Evolutionary conservation across 305 asterid genomes (phyloP).

Genomic region (Fraxinus greggii): DNA sequence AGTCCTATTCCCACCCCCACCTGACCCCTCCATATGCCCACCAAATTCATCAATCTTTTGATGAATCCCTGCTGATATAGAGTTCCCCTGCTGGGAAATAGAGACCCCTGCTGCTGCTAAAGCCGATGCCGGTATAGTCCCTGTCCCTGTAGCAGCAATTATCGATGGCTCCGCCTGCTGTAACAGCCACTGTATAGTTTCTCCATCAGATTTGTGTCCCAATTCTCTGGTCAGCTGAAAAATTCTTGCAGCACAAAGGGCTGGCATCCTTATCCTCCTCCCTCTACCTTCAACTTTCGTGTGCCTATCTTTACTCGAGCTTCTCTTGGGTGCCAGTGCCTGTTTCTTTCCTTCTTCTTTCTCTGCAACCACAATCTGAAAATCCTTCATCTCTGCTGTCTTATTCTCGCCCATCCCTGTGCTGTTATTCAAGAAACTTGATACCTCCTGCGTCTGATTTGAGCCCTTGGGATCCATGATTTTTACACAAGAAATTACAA

Average conservation of each 20-base stretch:
- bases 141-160: conserved; percentile 41
- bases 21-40: conserved; percentile 1
- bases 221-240: conserved; percentile 42
- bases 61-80: conserved; percentile 29
- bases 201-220: conserved; percentile 46
- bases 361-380: conserved; percentile 28
- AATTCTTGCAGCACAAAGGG: conserved; percentile 42
- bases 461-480: conserved; percentile 64
- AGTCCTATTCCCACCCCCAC: conserved; percentile 19
- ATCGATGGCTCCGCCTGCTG: conserved; percentile 45
- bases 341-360: conserved; percentile 29
- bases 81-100: conserved; percentile 28
- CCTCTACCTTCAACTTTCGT: conserved; percentile 47
- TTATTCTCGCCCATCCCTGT: conserved; percentile 31
- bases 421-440: conserved; percentile 27
- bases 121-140: conserved; percentile 43
- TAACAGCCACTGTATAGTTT: conserved; percentile 42
- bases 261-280: conserved; percentile 47
- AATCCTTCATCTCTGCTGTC: conserved; percentile 25
- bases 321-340: conserved; percentile 38
- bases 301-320: conserved; percentile 43
- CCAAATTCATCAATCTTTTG: conserved; percentile 31
- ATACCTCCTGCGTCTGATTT: conserved; percentile 37
- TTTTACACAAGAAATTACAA: conserved; percentile 3
- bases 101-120: conserved; percentile 32